These are phyloP conservation scores for Diaporthe ampelina DNA, from an alignment of 2,329 filamentous ascomycete genomes.

Conservation along the genomic window DNA sequence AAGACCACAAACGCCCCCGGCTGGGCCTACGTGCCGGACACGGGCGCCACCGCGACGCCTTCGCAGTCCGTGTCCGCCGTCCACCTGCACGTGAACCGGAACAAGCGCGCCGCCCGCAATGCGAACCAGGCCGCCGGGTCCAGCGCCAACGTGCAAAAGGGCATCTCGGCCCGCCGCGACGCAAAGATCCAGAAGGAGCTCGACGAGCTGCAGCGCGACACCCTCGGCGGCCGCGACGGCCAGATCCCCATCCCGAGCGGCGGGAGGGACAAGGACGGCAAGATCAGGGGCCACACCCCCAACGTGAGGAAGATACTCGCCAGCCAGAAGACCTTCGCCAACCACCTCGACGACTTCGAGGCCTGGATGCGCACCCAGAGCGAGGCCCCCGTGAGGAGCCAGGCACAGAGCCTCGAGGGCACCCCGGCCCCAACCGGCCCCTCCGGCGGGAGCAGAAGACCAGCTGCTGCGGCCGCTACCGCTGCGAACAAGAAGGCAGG, in stretches of 20 bases:
- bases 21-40: constrained; percentile 93
- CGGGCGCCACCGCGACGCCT: constrained; percentile 68
- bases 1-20: constrained; percentile 81
- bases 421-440: constrained; percentile 34
- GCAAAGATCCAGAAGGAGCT: constrained; percentile 86
- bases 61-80: constrained; percentile 51
- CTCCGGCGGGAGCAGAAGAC: constrained; percentile 21
- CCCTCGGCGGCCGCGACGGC: constrained; percentile 71
- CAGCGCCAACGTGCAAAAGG: constrained; percentile 66
- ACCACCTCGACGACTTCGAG: constrained; percentile 85
- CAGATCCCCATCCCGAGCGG: constrained; percentile 77
- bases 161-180: constrained; percentile 85
- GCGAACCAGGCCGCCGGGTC: constrained; percentile 64
- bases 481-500: constrained; percentile 37
- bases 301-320: constrained; percentile 83
- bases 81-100: constrained; percentile 63
- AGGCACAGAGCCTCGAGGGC: constrained; percentile 45
- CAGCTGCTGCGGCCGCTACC: not conserved
- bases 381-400: constrained; percentile 49
- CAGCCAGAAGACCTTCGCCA: constrained; percentile 86
- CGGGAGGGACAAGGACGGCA: constrained; percentile 56
- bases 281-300: constrained; percentile 67
- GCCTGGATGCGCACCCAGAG: constrained; percentile 62
- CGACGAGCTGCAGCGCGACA: constrained; percentile 86
- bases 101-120: constrained; percentile 80